Evolutionary conservation across 768 basidiomycete species (phyloP).

Genomic region (Zangia roseola): DNA sequence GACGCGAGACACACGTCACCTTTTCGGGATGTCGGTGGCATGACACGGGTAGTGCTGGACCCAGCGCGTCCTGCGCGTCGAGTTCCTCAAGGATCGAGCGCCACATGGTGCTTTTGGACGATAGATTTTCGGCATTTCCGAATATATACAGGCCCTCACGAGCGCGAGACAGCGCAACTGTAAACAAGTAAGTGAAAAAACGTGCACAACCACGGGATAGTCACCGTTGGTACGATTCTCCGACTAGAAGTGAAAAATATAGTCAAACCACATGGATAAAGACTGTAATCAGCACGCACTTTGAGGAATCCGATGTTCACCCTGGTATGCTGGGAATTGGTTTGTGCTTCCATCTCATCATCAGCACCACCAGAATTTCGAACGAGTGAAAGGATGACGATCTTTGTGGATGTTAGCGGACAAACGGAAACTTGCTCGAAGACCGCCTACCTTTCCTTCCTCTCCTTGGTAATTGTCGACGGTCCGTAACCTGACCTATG

Average conservation of each 20-base stretch:
- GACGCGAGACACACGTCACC: conserved; percentile 41
- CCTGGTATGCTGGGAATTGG: conserved; percentile 16
- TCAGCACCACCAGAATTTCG: conserved; percentile 59
- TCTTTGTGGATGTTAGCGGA: conserved; percentile 30
- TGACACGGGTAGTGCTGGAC: conserved; percentile 51
- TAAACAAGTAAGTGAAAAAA: conserved; percentile 3
- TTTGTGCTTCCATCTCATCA: conserved; percentile 28
- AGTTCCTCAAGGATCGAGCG: conserved; percentile 54
- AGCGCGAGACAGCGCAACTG: conserved; percentile 73
- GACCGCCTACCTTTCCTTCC: conserved; percentile 50
- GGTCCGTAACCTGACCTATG: conserved; percentile 65
- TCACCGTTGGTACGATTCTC: conserved; percentile 54
- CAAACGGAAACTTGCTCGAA: neutral
- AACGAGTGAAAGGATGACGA: conserved; percentile 74
- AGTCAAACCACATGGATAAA: neutral
- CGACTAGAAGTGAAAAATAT: conserved; percentile 36
- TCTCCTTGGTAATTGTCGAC: conserved; percentile 81
- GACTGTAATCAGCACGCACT: conserved; percentile 34
- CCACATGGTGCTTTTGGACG: conserved; percentile 58
- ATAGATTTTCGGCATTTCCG: conserved; percentile 60
- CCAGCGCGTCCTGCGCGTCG: conserved; percentile 45
- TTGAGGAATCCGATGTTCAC: conserved; percentile 70
- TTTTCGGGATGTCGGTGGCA: conserved; percentile 55
- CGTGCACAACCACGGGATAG: neutral
- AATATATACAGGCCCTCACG: conserved; percentile 72